Conservation (phyloP, 352 stramenopile species). For the Globisporangium cystogenes region DNA sequence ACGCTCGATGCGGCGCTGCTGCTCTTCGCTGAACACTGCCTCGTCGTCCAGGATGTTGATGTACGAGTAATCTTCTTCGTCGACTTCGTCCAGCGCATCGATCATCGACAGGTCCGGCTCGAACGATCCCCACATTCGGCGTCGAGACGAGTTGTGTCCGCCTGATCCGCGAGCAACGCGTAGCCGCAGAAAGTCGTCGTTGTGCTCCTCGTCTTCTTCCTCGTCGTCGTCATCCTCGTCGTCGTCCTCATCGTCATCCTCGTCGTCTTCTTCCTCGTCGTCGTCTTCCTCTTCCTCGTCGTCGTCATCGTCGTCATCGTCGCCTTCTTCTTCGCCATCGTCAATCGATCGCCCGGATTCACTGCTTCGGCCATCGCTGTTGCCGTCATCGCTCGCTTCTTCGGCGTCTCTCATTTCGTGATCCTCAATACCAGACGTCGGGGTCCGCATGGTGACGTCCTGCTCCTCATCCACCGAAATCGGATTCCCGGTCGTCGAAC, state of each 20-base stretch:
- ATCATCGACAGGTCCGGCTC: slow-evolving; percentile 62
- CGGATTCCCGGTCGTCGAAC: not conserved
- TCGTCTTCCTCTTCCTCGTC: slow-evolving; percentile 39
- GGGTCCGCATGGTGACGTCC: slow-evolving; percentile 66
- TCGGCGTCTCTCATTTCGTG: slow-evolving; percentile 55
- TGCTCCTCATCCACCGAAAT: slow-evolving; percentile 21
- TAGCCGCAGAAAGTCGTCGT: slow-evolving; percentile 49
- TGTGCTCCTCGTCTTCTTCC: slow-evolving; percentile 53
- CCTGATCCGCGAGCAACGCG: slow-evolving; percentile 37
- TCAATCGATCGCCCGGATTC: slow-evolving; percentile 45
- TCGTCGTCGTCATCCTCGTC: slow-evolving; percentile 56
- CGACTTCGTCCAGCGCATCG: slow-evolving; percentile 75
- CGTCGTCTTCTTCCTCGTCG: slow-evolving; percentile 58
- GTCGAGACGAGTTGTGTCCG: slow-evolving; percentile 23
- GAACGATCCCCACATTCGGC: slow-evolving; percentile 64
- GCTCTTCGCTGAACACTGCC: slow-evolving; percentile 43
- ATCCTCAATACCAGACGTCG: slow-evolving; percentile 33
- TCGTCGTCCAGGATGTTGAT: slow-evolving; percentile 74
- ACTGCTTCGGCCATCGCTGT: slow-evolving; percentile 60
- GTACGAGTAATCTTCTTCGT: slow-evolving; percentile 84
- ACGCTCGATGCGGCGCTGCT: slow-evolving; percentile 33
- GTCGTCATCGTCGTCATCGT: slow-evolving; percentile 16
- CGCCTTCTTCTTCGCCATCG: slow-evolving; percentile 19
- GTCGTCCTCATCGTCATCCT: slow-evolving; percentile 56
- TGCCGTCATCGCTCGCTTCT: slow-evolving; percentile 44